A percentile compares a stretch with the other conserved stretches of the same genome.
Evolutionary conservation across 129 eudicot genomes (phyloP).

Genomic region (Mikania micrantha): DNA sequence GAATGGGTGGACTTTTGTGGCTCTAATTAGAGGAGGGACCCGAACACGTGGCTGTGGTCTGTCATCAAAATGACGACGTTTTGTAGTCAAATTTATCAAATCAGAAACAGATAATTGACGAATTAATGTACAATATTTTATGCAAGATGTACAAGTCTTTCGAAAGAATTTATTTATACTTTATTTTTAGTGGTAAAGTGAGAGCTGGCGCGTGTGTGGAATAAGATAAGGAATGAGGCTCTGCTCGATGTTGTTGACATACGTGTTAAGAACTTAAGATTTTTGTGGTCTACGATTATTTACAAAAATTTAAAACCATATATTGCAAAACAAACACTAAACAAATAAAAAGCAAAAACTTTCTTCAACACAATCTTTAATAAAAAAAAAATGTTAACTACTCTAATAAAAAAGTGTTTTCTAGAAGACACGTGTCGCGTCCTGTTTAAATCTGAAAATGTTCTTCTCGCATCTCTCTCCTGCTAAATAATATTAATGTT

Average conservation of each 20-base stretch:
- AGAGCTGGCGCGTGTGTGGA: conserved; percentile 13
- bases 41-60: conserved; percentile 50
- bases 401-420: too few species aligned
- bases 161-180: not conserved
- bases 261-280: conserved; percentile 31
- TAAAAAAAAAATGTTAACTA: too few species aligned
- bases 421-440: too few species aligned
- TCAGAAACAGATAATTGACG: too few species aligned
- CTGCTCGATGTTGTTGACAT: conserved; percentile 1
- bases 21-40: conserved; percentile 34
- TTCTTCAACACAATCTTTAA: too few species aligned
- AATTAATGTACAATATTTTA: not conserved
- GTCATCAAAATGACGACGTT: conserved; percentile 17
- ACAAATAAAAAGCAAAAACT: too few species aligned
- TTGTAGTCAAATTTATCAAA: not conserved
- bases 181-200: not conserved
- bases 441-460: too few species aligned
- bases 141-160: not conserved
- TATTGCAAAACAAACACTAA: too few species aligned
- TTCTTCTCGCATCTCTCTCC: too few species aligned
- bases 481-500: too few species aligned
- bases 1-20: conserved; percentile 61
- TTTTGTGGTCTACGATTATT: conserved; percentile 31
- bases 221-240: conserved; percentile 16
- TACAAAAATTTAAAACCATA: too few species aligned